Conservation (phyloP, 768 basidiomycete genomes). For the Podaxis carcinomalis region DNA sequence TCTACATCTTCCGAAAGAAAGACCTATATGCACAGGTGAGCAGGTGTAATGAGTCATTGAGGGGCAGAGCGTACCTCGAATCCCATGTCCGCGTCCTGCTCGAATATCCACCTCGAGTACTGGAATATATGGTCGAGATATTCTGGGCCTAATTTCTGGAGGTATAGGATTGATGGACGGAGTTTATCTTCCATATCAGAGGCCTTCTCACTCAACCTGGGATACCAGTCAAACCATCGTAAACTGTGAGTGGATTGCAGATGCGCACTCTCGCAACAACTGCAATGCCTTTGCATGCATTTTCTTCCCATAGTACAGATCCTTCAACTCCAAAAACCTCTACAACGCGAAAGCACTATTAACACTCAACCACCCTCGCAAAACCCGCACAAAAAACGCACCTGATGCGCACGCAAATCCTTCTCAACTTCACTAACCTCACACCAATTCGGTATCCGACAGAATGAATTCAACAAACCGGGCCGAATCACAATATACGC, state of each 20-base stretch:
- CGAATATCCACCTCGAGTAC: conserved; percentile 82
- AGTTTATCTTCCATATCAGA: conserved; percentile 76
- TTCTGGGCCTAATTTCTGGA: conserved; percentile 85
- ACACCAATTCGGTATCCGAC: conserved; percentile 94
- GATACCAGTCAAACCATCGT: neutral
- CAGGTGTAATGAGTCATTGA: neutral
- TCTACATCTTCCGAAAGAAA: conserved; percentile 96
- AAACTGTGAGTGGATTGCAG: neutral
- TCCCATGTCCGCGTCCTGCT: conserved; percentile 64
- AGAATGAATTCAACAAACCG: conserved; percentile 77
- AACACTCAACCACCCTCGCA: neutral
- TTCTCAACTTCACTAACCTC: conserved; percentile 82
- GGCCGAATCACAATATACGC: conserved; percentile 83
- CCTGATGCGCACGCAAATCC: conserved; percentile 74
- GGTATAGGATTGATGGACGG: conserved; percentile 78
- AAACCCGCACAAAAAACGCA: conserved; percentile 25
- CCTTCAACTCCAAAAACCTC: conserved; percentile 91
- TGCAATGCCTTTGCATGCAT: conserved; percentile 89
- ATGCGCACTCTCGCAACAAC: conserved; percentile 76
- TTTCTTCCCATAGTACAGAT: conserved; percentile 90
- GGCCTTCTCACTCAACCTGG: conserved; percentile 78
- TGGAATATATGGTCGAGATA: conserved; percentile 80
- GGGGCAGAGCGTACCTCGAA: conserved; percentile 52
- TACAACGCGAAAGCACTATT: conserved; percentile 24
- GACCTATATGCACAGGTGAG: conserved; percentile 47